Conservation (phyloP, 1,284 basidiomycete genomes). For the Cryptococcus floricola region DNA sequence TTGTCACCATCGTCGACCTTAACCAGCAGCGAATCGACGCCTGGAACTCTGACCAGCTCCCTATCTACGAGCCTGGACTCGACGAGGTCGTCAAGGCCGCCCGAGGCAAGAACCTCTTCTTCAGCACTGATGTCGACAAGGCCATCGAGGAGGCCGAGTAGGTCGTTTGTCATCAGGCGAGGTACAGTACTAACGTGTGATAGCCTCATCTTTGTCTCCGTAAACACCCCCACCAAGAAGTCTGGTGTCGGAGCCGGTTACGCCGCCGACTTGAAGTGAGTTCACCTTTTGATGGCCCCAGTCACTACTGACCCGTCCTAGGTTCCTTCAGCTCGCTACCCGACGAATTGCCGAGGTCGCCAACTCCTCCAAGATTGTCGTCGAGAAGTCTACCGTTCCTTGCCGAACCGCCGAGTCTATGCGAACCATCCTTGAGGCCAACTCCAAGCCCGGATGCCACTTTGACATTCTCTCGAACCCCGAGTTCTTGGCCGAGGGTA, state of each 20-base stretch:
- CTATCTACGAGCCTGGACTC: constrained; percentile 96
- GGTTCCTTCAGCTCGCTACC: constrained; percentile 94
- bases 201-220: constrained; percentile 57
- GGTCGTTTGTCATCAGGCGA: constrained; percentile 12
- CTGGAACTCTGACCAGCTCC: constrained; percentile 70
- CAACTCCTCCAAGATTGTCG: constrained; percentile 90
- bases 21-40: constrained; percentile 92
- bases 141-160: constrained; percentile 84
- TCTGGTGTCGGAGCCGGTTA: constrained; percentile 93
- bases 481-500: constrained; percentile 95
- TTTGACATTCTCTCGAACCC: constrained; percentile 99
- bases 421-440: constrained; percentile 97
- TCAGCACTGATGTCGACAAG: constrained; percentile 91
- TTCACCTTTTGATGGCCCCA: constrained; percentile 10
- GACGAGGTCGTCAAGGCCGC: constrained; percentile 84
- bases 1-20: constrained; percentile 95
- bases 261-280: constrained; percentile 94
- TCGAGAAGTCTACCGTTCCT: constrained; percentile 98
- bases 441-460: constrained; percentile 82
- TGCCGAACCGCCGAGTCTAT: constrained; percentile 96
- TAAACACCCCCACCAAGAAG: constrained; percentile 98
- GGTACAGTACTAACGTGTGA: background rate
- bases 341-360: constrained; percentile 92
- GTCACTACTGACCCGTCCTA: constrained; percentile 40
- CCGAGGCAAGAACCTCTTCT: constrained; percentile 93